Conservation (phyloP, 2,329 filamentous ascomycete species). For the Davidsoniella neocaledoniae region DNA sequence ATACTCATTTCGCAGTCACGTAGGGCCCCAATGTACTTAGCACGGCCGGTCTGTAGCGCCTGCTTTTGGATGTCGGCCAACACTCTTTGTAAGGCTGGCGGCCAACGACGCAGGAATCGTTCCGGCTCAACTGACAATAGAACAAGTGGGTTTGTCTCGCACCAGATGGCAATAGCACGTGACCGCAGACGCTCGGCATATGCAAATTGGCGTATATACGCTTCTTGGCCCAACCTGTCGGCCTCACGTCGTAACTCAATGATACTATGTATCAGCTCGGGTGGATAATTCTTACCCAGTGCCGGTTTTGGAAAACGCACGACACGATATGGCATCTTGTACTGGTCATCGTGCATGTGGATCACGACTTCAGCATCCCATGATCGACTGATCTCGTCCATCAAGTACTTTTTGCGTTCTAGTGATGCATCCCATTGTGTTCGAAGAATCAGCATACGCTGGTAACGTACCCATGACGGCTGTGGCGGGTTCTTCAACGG, state of each 20-base stretch:
- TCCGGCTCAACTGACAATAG: constrained; percentile 3
- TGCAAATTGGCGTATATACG: not conserved
- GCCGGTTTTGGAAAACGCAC: not conserved
- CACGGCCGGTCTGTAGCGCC: not conserved
- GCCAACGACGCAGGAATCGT: constrained; percentile 6
- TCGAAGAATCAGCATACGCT: not conserved
- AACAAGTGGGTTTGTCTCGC: not conserved
- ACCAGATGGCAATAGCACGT: constrained; percentile 2
- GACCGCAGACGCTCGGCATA: constrained; percentile 2
- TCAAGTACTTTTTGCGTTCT: not conserved
- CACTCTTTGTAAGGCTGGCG: not conserved
- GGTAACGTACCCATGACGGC: constrained; percentile 5
- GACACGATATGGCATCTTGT: not conserved
- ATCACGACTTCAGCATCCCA: not conserved
- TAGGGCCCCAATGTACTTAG: not conserved
- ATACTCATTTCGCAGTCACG: not conserved
- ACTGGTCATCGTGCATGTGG: not conserved
- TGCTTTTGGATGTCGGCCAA: not conserved
- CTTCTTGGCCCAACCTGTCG: not conserved
- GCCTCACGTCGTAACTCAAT: not conserved
- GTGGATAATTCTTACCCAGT: not conserved
- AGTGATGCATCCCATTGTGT: not conserved
- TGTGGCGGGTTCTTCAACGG: not conserved
- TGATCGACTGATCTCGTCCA: not conserved
- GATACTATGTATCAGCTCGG: constrained; percentile 3